Conservation (phyloP, 139 green algal genomes). For the Mesotaenium endlicherianum region DNA sequence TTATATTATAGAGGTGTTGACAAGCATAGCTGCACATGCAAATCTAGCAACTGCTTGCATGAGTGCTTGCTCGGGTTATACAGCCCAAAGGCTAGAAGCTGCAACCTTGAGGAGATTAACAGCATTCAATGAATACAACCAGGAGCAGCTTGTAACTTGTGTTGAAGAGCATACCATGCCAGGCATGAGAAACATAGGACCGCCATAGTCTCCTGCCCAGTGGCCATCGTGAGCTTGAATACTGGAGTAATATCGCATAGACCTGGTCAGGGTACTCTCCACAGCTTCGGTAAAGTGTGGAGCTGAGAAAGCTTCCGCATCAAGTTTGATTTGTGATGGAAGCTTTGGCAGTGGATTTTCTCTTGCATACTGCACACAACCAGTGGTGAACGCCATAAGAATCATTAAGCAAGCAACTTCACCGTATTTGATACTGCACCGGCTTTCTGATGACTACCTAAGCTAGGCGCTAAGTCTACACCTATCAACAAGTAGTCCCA, state of each 20-base stretch:
- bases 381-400: not conserved
- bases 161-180: too few relatives aligned
- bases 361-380: slow-evolving; percentile 2
- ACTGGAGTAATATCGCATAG: slow-evolving; percentile 71
- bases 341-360: slow-evolving; percentile 10
- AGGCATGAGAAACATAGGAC: slow-evolving; percentile 98
- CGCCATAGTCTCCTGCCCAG: slow-evolving; percentile 95
- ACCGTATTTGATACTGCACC: not conserved
- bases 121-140: too few relatives aligned
- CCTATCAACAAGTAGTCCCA: not conserved
- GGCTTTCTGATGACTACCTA: not conserved
- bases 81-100: too few relatives aligned
- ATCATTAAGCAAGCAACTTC: not conserved
- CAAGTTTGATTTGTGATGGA: not conserved
- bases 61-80: too few relatives aligned
- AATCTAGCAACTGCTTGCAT: too few relatives aligned
- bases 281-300: not conserved
- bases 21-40: too few relatives aligned
- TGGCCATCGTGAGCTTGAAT: slow-evolving; percentile 92
- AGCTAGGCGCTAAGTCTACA: not conserved
- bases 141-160: too few relatives aligned
- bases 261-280: slow-evolving; percentile 13
- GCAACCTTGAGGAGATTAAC: too few relatives aligned
- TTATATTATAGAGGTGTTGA: too few relatives aligned
- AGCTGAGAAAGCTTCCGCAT: not conserved